These are phyloP conservation scores for Lactarius indigo DNA, from an alignment of 768 basidiomycete species.

Conservation along the genomic window DNA sequence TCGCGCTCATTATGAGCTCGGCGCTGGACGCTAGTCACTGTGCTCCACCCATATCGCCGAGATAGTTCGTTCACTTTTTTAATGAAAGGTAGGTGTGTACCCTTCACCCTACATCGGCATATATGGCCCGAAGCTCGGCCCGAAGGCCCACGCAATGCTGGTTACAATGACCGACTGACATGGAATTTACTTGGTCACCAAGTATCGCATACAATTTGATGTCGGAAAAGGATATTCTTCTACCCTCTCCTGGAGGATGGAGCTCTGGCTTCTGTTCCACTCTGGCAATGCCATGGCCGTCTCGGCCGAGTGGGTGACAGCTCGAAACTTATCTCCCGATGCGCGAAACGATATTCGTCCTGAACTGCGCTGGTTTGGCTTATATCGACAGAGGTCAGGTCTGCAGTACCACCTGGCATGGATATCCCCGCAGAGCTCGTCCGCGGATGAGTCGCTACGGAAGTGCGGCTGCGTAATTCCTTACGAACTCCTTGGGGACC, in stretches of 20 bases:
- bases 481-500: conserved; percentile 46
- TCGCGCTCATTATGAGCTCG: not conserved
- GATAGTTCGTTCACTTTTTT: not conserved
- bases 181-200: conserved; percentile 24
- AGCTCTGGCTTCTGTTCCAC: conserved; percentile 50
- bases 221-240: conserved; percentile 25
- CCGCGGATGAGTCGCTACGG: conserved; percentile 48
- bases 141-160: too few species aligned
- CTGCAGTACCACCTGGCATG: too few species aligned
- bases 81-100: not conserved
- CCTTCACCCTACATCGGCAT: conserved; percentile 8
- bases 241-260: conserved; percentile 56
- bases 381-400: conserved; percentile 29
- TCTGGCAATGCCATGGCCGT: conserved; percentile 42
- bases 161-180: not conserved
- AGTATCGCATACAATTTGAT: conserved; percentile 3
- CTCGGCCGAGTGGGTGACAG: conserved; percentile 55
- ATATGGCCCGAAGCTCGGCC: too few species aligned
- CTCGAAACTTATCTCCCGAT: conserved; percentile 30
- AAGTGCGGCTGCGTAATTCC: conserved; percentile 36
- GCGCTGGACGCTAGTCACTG: not conserved
- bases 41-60: not conserved
- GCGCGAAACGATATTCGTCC: not conserved
- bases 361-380: conserved; percentile 14
- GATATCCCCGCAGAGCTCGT: conserved; percentile 64